phyloP scores from a whole-genome alignment of 2,329 filamentous ascomycete species.

The Hymenoscyphus repandus region DNA sequence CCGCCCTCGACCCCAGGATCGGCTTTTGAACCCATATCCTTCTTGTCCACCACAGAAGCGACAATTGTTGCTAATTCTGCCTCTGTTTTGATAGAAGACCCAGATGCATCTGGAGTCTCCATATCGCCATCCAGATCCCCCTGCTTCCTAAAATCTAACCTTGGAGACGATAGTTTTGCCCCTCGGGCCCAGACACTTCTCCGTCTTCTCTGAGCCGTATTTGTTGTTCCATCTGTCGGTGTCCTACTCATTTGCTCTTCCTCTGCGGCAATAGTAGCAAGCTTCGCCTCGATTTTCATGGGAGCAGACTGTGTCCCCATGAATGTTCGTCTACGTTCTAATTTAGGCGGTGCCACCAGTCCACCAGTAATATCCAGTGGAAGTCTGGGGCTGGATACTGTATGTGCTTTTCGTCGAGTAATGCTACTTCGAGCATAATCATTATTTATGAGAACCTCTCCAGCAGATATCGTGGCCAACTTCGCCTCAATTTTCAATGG shows the following conservation, averaged over 20 bases:
- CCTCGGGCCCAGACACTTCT: neutral
- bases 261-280: neutral
- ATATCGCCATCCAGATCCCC: no score
- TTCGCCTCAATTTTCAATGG: neutral
- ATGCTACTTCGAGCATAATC: neutral
- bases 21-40: no score
- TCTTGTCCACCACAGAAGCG: no score
- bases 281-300: neutral
- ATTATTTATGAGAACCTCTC: neutral
- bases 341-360: neutral
- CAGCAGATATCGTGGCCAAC: neutral
- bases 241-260: neutral
- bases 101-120: no score
- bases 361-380: neutral
- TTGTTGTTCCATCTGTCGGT: neutral
- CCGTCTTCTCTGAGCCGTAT: neutral
- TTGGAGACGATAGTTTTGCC: no score
- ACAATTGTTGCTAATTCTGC: no score
- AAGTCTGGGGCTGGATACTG: conserved; percentile 9
- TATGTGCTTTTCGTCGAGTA: conserved; percentile 13
- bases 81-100: no score
- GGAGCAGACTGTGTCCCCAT: conserved; percentile 2
- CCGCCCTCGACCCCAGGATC: no score
- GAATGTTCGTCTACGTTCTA: conserved; percentile 16
- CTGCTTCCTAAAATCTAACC: no score